Conservation (phyloP, 768 basidiomycete genomes). For the Naganishia vaughanmartiniae region DNA sequence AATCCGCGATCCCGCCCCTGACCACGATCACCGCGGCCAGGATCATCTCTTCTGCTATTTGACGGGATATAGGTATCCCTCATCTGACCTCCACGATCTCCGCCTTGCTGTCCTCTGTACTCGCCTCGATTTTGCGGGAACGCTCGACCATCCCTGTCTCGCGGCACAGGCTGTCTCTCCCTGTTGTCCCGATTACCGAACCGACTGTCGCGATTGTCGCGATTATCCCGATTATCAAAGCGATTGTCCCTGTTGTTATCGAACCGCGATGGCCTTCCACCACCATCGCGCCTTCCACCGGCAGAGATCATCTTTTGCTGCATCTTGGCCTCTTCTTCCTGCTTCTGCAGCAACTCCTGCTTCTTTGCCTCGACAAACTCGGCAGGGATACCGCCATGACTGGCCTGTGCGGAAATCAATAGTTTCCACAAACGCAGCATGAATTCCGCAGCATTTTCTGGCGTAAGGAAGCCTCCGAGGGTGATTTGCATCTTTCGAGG, state of each 20-base stretch:
- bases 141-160: constrained; percentile 27
- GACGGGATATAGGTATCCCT: constrained; percentile 22
- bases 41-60: constrained; percentile 7
- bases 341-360: constrained; percentile 45
- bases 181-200: constrained; percentile 28
- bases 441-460: constrained; percentile 66
- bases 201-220: constrained; percentile 16
- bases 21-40: constrained; percentile 16
- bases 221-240: too few relatives aligned
- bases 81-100: constrained; percentile 20
- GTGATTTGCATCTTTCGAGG: constrained; percentile 94
- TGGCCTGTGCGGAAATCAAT: constrained; percentile 86
- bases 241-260: not conserved
- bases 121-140: constrained; percentile 23
- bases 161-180: constrained; percentile 11
- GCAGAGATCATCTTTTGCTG: constrained; percentile 32
- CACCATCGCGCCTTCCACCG: constrained; percentile 18
- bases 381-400: constrained; percentile 81
- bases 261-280: constrained; percentile 18
- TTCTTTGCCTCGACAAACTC: constrained; percentile 56
- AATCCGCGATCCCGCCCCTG: constrained; percentile 15
- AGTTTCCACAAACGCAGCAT: constrained; percentile 86
- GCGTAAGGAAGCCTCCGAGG: constrained; percentile 80
- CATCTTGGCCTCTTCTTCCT: constrained; percentile 34
- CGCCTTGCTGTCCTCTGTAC: constrained; percentile 9